Base-by-base conservation (phyloP, 2,329 filamentous ascomycete genomes). In the Metarhizium anisopliae region DNA sequence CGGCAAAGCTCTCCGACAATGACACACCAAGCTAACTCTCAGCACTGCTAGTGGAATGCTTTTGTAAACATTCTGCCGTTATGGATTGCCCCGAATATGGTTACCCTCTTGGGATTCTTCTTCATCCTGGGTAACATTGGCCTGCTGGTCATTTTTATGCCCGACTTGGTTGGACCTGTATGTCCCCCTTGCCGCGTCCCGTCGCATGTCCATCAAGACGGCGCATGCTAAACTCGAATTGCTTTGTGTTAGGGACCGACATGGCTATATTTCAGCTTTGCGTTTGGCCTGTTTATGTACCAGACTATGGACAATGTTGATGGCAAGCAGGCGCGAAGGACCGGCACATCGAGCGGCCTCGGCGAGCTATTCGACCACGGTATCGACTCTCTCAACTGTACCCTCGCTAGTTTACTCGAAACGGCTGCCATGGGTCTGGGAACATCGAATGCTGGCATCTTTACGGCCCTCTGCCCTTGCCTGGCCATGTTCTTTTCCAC, bases 401-500 rank as follows among this genome's bases (percentile, higher is more conserved):
- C 94, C 0, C 80, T 99, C 53, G 94, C 87, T 32, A 95, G 89
- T 69, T 76, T 99, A 53, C 83, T 95, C 59, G 90, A 96, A 72
- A 93, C 90, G 6, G 93, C 90, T 16, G 92, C 93, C 54, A 94
- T 99, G 87, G 93, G 89, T 30, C 81, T 96, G 53, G 94, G 94
- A 45, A 84, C 89, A 4, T 90, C 89, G 18, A 86, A 85, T 60
- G 84, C 90, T 20, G 94, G 94, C 61, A 87, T 94, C 56, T 95
- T 96, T 69, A 97, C 94, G 1, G 91, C 92, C 2, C 77, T 99
- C 47, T 85, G 93, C 58, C 94, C 94, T 1, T 95, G 91, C 64
- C 76, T 99, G 49, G 90, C 94, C 58, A 99, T 99, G 94, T 99
- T 96, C 78, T 96, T 99, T 75, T 96, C 93, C 3, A 99, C 94